A percentile compares a stretch with the other conserved stretches of the same genome.
phyloP scores from a whole-genome alignment of 495 filamentous ascomycete species.

The Xylaria telfairii region DNA sequence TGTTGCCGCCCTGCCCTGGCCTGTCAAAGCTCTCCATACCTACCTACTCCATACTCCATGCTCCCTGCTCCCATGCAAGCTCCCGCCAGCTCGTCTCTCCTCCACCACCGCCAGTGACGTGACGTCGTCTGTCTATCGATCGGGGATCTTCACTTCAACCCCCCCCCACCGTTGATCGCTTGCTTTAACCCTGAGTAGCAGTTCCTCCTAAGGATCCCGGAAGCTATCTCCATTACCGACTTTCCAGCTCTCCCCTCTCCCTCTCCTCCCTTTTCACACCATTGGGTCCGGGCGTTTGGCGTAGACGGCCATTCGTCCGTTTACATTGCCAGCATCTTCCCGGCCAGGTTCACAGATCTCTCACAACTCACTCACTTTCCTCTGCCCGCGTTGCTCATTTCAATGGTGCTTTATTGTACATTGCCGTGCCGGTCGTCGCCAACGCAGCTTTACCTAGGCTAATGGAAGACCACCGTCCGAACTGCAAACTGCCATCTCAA shows the following conservation, averaged over 20 bases:
- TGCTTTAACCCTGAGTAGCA: slow-evolving; percentile 13
- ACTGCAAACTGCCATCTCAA: not conserved
- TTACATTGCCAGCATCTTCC: not conserved
- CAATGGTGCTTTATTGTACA: not conserved
- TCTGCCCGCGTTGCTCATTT: not conserved
- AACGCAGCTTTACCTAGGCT: not conserved
- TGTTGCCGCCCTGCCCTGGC: no score
- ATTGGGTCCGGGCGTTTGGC: not conserved
- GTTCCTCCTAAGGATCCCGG: slow-evolving; percentile 15
- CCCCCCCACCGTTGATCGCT: slow-evolving; percentile 24
- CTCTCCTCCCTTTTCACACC: not conserved
- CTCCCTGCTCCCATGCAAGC: not conserved
- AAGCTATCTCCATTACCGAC: not conserved
- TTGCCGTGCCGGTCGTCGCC: not conserved
- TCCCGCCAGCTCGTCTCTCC: slow-evolving; percentile 8
- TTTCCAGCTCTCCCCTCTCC: slow-evolving; percentile 1
- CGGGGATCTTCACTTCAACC: slow-evolving; percentile 19
- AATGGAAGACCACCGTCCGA: not conserved
- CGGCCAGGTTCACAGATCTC: not conserved
- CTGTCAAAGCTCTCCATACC: no score
- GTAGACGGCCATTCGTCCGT: not conserved
- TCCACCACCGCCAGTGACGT: slow-evolving; percentile 23
- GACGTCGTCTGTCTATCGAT: slow-evolving; percentile 12
- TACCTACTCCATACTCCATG: no score
- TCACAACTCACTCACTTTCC: not conserved